Conservation (phyloP, 306 rosid species). For the barrel medic (Medicago truncatula) region MtrunA17r5.0-ANR NC_053045.1:1343501-1344000, state of each 20-base stretch:
- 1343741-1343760: not conserved
- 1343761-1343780: not conserved
- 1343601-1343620: conserved; percentile 20
- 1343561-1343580: conserved; percentile 27
- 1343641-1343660: not conserved
- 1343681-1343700: not conserved
- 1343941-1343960: not conserved
- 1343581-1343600: conserved; percentile 41
- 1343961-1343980: conserved; percentile 9
- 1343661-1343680: conserved; percentile 9
- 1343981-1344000: conserved; percentile 3
- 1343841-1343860: not conserved
- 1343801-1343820: not conserved
- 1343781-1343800: not conserved
- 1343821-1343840: not conserved
- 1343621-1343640: conserved; percentile 14
- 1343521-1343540: conserved; percentile 12
- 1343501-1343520: conserved; percentile 25
- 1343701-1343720: not conserved
- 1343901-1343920: not conserved
- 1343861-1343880: conserved; percentile 3
- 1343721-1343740: not conserved
- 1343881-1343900: not conserved
- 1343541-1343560: conserved; percentile 38
- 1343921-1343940: not conserved